Base-by-base conservation (phyloP, 768 basidiomycete genomes). In the Naganishia vishniacii region DNA sequence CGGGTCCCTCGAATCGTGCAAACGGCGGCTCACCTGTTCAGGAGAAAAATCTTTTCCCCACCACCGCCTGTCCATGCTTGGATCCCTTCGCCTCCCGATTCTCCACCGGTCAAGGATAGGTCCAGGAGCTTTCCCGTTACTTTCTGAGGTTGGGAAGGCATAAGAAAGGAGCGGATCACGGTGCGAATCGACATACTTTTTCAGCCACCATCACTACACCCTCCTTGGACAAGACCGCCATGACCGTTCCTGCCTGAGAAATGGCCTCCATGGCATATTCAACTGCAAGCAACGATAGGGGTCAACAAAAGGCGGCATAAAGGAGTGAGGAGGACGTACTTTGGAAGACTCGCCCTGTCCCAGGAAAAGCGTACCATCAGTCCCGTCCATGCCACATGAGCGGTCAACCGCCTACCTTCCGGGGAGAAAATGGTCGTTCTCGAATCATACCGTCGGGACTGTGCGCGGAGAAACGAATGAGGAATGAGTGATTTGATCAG, bases 221-320 rank as follows among this genome's bases (percentile, higher is more conserved):
- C 63, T 78, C 77, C 61, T 77, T 76, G 2, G 73, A 72, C 31
- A 77, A 58, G 51, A 77, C 72, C 20, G 74, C 74, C 41, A 75
- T 65, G 28, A 76, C 75, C 0, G 75, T 89, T 60, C 90, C 90
- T 20, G 91, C 91, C 72, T 92, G 88, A 29, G 92, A 95, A 82
- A 98, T 97, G 64, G 92, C 91, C 77, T 98, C 95, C 91, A 98
- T 95, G 46, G 94, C 94, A 84, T 99, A 99, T 81, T 99, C 94
- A 81, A 98, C 94, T 94, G 49, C 34, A 12, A 16, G 60, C 8
- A 28, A 32, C 28, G 40, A n/a, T n/a, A 16, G 41, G 8, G 9
- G 16, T 48, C n/a, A 59, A 31, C 9, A 11, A 37, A 9, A 16
- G 20, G 1, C 31, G 3, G 29, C 12, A 4, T 16, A 7, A 3